Base-by-base conservation (phyloP, 2,329 filamentous ascomycete genomes). In the Cordyceps militaris region DNA sequence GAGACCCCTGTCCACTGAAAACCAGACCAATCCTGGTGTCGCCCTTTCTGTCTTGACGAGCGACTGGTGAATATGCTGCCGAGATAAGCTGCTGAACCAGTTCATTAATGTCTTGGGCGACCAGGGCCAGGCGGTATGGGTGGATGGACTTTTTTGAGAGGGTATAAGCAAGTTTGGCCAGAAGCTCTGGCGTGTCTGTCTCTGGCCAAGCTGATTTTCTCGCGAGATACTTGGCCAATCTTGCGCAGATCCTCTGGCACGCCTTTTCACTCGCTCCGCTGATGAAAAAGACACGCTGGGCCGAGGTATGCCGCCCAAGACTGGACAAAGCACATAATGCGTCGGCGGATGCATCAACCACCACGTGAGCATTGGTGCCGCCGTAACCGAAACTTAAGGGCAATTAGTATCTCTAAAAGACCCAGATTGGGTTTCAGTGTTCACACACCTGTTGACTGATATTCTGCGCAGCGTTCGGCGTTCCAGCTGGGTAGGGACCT, bases 1-100 rank as follows among this genome's bases (percentile, higher is more conserved):
- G 66, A 4, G 66, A 69, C 19, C 69, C 69, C 53, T 70, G 69
- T 13, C 68, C 68, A 14, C 67, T 71, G 60, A 71, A 65, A 34
- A 64, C 62, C 42, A 69, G 67, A 30, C 56, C 51, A 16, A 55
- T 43, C 52, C 11, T 61, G 51, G 10, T 57, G 19, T 19, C 34
- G 32, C 40, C 53, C 24, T 46, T 55, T 50, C 42, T 42, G 19
- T 60, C 56, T 4, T 59, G 44, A 30, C 47, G 43, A 38, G 62
- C 40, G 3, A 54, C 60, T 62, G 53, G 43, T 28, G 44, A 3
- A 42, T 48, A 10, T 58, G 57, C 43, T 61, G 38, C 38, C 19
- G 19, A 4, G 42, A 21, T 58, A 52, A 55, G 57, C 46, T 43
- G 40, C 21, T 30, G 44, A 26, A 62, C 48, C 54, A 64, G 47